These are phyloP conservation scores for Lactarius hatsudake DNA, from an alignment of 768 basidiomycete species.

Conservation along the genomic window DNA sequence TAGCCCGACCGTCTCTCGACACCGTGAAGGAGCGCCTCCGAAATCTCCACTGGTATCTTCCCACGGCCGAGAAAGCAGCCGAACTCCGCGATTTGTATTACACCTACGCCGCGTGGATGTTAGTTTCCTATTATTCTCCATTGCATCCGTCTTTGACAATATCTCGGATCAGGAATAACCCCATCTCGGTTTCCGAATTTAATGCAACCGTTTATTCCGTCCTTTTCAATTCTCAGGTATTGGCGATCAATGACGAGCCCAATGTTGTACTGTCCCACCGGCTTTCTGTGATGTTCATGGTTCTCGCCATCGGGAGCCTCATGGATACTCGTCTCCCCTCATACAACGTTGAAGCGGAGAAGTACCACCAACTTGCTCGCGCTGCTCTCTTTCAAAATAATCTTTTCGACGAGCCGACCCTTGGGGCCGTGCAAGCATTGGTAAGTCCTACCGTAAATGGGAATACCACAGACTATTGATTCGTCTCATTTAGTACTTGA, in stretches of 20 bases:
- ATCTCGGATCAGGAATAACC: constrained; percentile 52
- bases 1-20: constrained; percentile 38
- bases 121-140: constrained; percentile 50
- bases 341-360: constrained; percentile 52
- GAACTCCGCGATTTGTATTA: constrained; percentile 57
- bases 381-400: constrained; percentile 60
- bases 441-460: constrained; percentile 36
- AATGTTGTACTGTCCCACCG: constrained; percentile 46
- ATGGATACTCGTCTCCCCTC: constrained; percentile 56
- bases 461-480: constrained; percentile 2
- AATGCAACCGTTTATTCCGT: constrained; percentile 48
- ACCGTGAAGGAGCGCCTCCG: constrained; percentile 47
- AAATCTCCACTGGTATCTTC: constrained; percentile 68
- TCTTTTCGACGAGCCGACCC: constrained; percentile 59
- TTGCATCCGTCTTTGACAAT: constrained; percentile 29
- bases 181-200: constrained; percentile 57
- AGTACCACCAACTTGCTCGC: constrained; percentile 58
- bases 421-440: constrained; percentile 64
- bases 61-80: constrained; percentile 56
- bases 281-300: constrained; percentile 58
- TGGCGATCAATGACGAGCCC: constrained; percentile 41
- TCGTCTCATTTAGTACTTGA: constrained; percentile 47
- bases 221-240: constrained; percentile 49
- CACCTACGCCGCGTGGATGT: constrained; percentile 73
- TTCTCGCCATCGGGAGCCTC: constrained; percentile 60